A percentile compares a stretch with the other conserved stretches of the same genome.
Conservation (phyloP, 345 rosid genomes). For the Euphorbia tirucalli region DNA sequence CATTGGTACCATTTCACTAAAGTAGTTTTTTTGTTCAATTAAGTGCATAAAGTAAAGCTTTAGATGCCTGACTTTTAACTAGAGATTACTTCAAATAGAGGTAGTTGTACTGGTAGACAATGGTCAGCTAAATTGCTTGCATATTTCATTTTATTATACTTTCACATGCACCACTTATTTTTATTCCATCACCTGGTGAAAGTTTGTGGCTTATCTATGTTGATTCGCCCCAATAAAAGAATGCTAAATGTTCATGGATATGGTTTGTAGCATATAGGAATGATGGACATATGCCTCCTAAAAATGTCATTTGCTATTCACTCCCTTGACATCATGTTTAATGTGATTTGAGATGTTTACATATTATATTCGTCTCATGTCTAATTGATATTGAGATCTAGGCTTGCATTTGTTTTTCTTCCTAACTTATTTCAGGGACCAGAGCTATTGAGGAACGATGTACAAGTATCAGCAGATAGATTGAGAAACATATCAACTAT, state of each 20-base stretch:
- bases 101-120: neutral
- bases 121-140: no score
- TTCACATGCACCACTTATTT: neutral
- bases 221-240: neutral
- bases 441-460: no score
- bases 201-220: neutral
- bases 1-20: neutral
- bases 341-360: neutral
- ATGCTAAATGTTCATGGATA: neutral
- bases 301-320: no score
- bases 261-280: neutral
- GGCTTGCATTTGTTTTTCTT: no score
- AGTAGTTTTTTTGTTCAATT: slow-evolving; percentile 4
- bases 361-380: slow-evolving; percentile 1
- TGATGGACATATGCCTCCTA: neutral
- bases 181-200: neutral
- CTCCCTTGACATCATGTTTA: neutral
- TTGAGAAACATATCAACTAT: no score
- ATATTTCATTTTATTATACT: neutral
- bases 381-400: no score
- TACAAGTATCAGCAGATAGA: no score
- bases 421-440: no score
- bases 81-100: no score
- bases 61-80: neutral
- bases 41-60: slow-evolving; percentile 1